A percentile compares a stretch with the other conserved stretches of the same genome.
These are phyloP conservation scores for Boletus pseudo-olivaceus DNA, from an alignment of 768 basidiomycete species.

Conservation along the genomic window DNA sequence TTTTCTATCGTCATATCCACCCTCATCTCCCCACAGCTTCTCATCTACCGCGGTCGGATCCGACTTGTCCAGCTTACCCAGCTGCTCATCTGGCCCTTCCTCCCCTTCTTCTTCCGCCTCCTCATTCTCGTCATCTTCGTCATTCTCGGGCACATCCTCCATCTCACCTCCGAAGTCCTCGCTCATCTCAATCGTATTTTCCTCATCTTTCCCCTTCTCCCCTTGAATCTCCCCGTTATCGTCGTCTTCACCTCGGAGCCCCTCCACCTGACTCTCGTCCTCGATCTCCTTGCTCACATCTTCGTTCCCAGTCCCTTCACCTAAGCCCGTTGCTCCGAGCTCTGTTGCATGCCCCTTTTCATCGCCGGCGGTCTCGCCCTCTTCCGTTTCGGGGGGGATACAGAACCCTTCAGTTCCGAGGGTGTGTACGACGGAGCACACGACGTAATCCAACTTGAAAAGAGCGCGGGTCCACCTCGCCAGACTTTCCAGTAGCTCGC, in stretches of 20 bases:
- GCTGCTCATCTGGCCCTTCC: conserved; percentile 69
- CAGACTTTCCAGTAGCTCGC: conserved; percentile 54
- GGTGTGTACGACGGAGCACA: conserved; percentile 69
- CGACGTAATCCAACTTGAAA: conserved; percentile 80
- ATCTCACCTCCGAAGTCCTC: conserved; percentile 85
- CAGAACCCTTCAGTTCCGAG: conserved; percentile 90
- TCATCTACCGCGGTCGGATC: conserved; percentile 90
- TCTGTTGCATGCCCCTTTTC: conserved; percentile 37
- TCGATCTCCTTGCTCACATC: conserved; percentile 94
- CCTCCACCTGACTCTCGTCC: conserved; percentile 96
- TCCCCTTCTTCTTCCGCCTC: conserved; percentile 50
- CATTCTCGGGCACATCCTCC: conserved; percentile 71
- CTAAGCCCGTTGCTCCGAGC: conserved; percentile 79
- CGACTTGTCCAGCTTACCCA: conserved; percentile 76
- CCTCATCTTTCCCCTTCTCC: conserved; percentile 49
- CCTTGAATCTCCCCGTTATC: conserved; percentile 28
- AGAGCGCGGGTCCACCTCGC: conserved; percentile 68
- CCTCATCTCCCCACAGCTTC: conserved; percentile 94
- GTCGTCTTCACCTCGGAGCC: conserved; percentile 68
- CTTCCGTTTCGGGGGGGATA: conserved; percentile 76
- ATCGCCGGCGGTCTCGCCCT: conserved; percentile 45
- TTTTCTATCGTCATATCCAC: conserved; percentile 48
- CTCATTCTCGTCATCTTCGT: conserved; percentile 40
- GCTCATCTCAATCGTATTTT: conserved; percentile 86
- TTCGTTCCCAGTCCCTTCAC: conserved; percentile 79